Percentiles rank a stretch among this genome's conserved stretches.
These are phyloP conservation scores for Blastocystis sp. DNA, from an alignment of 352 stramenopile genomes.

Conservation along the genomic window DNA sequence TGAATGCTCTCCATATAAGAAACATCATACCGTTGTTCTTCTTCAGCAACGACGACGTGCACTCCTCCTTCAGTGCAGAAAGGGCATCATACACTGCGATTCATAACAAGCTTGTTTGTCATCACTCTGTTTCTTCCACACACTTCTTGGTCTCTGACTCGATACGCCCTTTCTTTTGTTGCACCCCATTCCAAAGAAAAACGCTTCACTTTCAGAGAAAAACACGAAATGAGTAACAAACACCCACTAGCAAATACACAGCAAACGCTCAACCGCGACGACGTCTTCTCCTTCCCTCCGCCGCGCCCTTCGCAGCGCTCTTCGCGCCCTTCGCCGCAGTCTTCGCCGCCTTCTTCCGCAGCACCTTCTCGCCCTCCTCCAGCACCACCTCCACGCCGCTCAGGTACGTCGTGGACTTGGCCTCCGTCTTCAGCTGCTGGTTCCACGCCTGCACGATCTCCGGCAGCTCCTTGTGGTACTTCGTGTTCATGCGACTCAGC, in stretches of 20 bases:
- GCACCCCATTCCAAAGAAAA: too few relatives aligned
- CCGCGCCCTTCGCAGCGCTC: not conserved
- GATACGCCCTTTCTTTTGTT: too few relatives aligned
- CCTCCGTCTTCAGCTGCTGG: constrained; percentile 56
- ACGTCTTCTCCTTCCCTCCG: constrained; percentile 53
- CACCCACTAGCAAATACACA: not conserved
- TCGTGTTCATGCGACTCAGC: constrained; percentile 59
- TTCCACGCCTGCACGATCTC: constrained; percentile 60
- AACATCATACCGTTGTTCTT: too few relatives aligned
- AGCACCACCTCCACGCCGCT: constrained; percentile 54
- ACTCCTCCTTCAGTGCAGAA: too few relatives aligned
- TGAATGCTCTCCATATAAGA: too few relatives aligned
- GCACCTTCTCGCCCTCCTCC: constrained; percentile 28
- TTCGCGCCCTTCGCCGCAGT: constrained; percentile 2
- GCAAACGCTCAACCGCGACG: constrained; percentile 22
- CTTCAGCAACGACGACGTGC: too few relatives aligned
- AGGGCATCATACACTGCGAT: too few relatives aligned
- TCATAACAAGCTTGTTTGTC: too few relatives aligned
- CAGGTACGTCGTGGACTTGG: not conserved
- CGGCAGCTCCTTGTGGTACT: constrained; percentile 65
- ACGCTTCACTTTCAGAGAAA: too few relatives aligned
- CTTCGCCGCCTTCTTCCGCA: not conserved
- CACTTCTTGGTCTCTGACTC: too few relatives aligned
- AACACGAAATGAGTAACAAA: not conserved
- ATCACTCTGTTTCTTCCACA: too few relatives aligned